phyloP scores from a whole-genome alignment of 331 rosid species.

The Rhamnella rubrinervis region DNA sequence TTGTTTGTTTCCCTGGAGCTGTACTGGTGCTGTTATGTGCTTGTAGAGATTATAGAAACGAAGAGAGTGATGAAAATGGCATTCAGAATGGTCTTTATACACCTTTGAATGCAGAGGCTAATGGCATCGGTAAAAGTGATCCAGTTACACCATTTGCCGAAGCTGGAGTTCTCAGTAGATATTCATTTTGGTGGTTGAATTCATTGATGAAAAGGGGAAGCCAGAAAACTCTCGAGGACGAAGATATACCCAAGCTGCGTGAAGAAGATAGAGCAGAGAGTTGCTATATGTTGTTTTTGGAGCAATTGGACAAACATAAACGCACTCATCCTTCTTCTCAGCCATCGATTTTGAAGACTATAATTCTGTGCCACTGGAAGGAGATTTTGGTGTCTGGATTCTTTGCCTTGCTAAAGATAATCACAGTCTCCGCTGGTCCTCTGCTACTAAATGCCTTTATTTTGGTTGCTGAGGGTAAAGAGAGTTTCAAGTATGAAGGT shows the following conservation, averaged over 20 bases:
- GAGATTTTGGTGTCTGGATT: slow-evolving; percentile 70
- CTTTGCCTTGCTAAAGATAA: slow-evolving; percentile 66
- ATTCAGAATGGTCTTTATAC: slow-evolving; percentile 44
- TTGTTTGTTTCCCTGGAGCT: slow-evolving; percentile 67
- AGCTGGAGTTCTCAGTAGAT: slow-evolving; percentile 50
- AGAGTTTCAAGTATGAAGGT: slow-evolving; percentile 74
- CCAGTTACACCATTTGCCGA: slow-evolving; percentile 45
- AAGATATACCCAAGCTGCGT: slow-evolving; percentile 60
- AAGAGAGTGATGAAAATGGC: slow-evolving; percentile 31
- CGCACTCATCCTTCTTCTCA: slow-evolving; percentile 40
- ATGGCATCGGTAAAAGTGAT: slow-evolving; percentile 24
- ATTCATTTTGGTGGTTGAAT: slow-evolving; percentile 81
- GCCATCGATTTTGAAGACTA: slow-evolving; percentile 53
- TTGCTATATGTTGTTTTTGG: slow-evolving; percentile 52
- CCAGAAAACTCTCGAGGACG: slow-evolving; percentile 55
- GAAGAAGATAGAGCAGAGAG: slow-evolving; percentile 65
- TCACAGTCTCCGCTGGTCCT: slow-evolving; percentile 71
- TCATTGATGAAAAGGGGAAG: slow-evolving; percentile 70
- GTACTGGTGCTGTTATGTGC: slow-evolving; percentile 47
- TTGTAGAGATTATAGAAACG: slow-evolving; percentile 27
- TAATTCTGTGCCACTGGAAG: slow-evolving; percentile 55
- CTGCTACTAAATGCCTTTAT: slow-evolving; percentile 79
- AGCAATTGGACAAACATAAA: slow-evolving; percentile 43
- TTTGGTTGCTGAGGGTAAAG: slow-evolving; percentile 70
- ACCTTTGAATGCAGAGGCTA: slow-evolving; percentile 50